Evolutionary conservation across 163 green algal species (phyloP).

Genomic region (Scenedesmus sp.): DNA sequence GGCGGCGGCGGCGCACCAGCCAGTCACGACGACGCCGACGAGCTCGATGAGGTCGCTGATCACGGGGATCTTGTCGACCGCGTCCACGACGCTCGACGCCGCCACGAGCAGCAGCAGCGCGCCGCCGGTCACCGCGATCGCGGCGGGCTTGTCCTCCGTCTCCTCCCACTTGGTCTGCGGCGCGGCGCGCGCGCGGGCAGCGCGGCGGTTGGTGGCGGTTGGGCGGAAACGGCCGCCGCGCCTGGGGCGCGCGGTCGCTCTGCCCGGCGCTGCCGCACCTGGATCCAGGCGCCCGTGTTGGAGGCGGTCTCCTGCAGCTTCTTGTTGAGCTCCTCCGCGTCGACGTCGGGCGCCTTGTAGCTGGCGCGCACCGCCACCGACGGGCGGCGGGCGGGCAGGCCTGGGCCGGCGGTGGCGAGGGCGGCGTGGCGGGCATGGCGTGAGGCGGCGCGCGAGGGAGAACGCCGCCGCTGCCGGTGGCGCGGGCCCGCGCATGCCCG

Average conservation of each 20-base stretch:
- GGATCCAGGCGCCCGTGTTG: conserved; percentile 21
- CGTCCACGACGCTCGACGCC: conserved; percentile 37
- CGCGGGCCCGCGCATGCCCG: no score
- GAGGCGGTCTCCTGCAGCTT: conserved; percentile 29
- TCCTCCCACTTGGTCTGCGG: conserved; percentile 60
- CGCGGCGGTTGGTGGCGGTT: no score
- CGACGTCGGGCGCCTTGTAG: not conserved
- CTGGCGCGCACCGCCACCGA: not conserved
- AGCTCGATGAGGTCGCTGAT: conserved; percentile 52
- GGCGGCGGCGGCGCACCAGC: no score
- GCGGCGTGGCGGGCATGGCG: no score
- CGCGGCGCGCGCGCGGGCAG: no score
- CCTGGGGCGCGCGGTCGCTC: no score
- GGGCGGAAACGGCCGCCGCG: no score
- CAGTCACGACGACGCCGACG: conserved; percentile 50
- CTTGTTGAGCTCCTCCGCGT: conserved; percentile 39
- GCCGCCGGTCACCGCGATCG: conserved; percentile 42
- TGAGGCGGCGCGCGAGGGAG: no score
- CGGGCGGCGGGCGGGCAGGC: conserved; percentile 12
- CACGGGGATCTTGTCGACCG: conserved; percentile 52
- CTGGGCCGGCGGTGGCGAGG: no score
- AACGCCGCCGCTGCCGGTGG: no score
- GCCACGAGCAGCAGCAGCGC: conserved; percentile 48
- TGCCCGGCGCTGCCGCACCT: no score
- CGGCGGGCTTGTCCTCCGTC: conserved; percentile 63